Base-by-base conservation (phyloP, 257 asterid species). In the Solanum ossicruentum region DNA sequence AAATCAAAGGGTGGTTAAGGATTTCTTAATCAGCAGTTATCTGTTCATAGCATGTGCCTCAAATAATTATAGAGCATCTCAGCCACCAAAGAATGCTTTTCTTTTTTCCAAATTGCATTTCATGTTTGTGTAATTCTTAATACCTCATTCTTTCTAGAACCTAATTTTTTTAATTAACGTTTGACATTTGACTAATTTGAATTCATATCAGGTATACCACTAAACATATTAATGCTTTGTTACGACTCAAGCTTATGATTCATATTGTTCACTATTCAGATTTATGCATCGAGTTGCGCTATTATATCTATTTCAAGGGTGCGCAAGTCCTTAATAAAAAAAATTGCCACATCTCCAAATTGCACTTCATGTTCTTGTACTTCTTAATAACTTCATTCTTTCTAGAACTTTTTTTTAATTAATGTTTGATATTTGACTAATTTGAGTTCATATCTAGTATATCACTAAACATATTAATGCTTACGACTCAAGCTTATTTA, bases 41-140 rank as follows among this genome's bases (percentile, higher is more conserved):
- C 65, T 58, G 83, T 82, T 82, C 87, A 84, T 81, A 81, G 72
- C 90, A 89, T 85, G 90, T 87, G 88, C 87, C 81, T 84, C 82
- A 83, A 85, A 85, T 85, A 81, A 87, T 87, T 85, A 85, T 83
- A 82, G 43, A 75, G 85, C 89, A 86, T 87, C 86, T 84, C 86
- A 87, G 87, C 86, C 77, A 83, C 87, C 88, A 81, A 12, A 26
- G 13, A 26, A 77, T 51, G 82, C 15, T 77, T 12, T 77, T 77
- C 2, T 70, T n/a, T 51, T 45, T 8, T 16, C 8, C 63, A 77
- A 51, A 51, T 51, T 45, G 63, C 23, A 51, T 8, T 3, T n/a
- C 41, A 3, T 66, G 13, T 12, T 51, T 10, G 58, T 17, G 11
- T 39, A 17, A 45, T 54, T 72, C 55, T 17, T 73, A 81, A 23